Evolutionary conservation across 2,329 filamentous ascomycete species (phyloP), one percentile per base, ranked within the genome.

Genomic region (Shiraia sp.): DNA sequence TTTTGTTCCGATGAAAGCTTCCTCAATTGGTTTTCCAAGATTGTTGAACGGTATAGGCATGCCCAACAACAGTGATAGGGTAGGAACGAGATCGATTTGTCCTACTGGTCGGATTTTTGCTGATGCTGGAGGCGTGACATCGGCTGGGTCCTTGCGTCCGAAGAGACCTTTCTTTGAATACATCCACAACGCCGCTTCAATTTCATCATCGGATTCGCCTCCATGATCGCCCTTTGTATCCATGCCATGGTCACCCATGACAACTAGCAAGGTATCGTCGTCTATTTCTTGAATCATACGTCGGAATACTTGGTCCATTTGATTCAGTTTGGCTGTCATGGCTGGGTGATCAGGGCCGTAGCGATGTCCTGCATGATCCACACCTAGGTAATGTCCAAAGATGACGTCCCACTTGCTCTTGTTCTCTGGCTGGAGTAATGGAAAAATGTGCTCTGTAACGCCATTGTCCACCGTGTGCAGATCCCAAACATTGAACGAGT

Each of bases 201-300:
- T 82, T 68, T 99, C 93, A 51, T 97, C 90, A 55, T 96, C 89
- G 23, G 92, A 96, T 74, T 99, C 93, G 40, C 93, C 93, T n/a
- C 93, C 93, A 63, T 99, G 93, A 55, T 99, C 93, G 13, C 93
- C 93, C 73, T 99, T 97, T 47, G 81, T 77, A 68, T 99, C 93
- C 93, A 99, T 99, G 9, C 93, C 93, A 64, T 99, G 93, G 66
- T 99, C 93, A n/a, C 93, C 93, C 90, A 99, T 95, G 10, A 99
- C 88, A 14, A 99, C 83, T 25, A 99, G 75, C 15, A 99, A 75
- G 0, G 93, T 99, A 40, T 89, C 75, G 38, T 96, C 87, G 57
- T 96, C 92, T 13, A 99, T 75, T 3, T 75, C 75, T 1, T 80
- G 75, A 3, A 88, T 83, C 39, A 97, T 76, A 17, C 86, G 78